phyloP scores from a whole-genome alignment of 108 stramenopile species.

The Cylindrotheca fusiformis region DNA sequence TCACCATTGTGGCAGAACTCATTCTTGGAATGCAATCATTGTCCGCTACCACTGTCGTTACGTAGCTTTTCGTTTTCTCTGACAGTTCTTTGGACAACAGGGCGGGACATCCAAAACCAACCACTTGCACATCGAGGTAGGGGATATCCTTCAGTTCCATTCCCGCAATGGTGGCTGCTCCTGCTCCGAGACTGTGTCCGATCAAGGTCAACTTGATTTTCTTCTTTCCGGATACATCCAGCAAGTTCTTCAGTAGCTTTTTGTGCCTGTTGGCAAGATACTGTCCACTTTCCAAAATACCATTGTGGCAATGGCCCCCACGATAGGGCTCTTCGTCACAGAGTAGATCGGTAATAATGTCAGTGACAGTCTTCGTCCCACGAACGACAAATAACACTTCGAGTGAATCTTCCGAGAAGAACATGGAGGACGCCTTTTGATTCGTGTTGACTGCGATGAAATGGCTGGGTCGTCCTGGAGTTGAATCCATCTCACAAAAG shows the following conservation, averaged over 20 bases:
- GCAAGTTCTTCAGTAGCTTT: constrained; percentile 44
- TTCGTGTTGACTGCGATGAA: constrained; percentile 51
- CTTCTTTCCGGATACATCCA: constrained; percentile 42
- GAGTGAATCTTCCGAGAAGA: constrained; percentile 35
- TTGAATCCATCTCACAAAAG: constrained; percentile 50
- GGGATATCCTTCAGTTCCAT: constrained; percentile 57
- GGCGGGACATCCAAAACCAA: constrained; percentile 83
- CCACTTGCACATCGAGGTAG: constrained; percentile 46
- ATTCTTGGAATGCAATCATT: constrained; percentile 74
- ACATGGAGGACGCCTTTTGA: constrained; percentile 25
- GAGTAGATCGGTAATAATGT: constrained; percentile 76
- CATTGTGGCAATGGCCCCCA: constrained; percentile 70
- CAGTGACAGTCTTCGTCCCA: constrained; percentile 76
- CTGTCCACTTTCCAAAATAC: constrained; percentile 61
- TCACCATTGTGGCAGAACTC: constrained; percentile 59
- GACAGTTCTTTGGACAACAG: constrained; percentile 58
- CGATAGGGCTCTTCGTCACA: constrained; percentile 60
- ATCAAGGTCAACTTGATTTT: constrained; percentile 65
- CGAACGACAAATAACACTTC: constrained; percentile 76
- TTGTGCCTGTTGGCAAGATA: constrained; percentile 60
- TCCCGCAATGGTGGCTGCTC: constrained; percentile 73
- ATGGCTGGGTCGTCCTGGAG: constrained; percentile 70
- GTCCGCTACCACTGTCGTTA: constrained; percentile 73
- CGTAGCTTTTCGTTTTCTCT: constrained; percentile 43
- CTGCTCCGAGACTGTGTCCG: constrained; percentile 78